Evolutionary conservation across 495 filamentous ascomycete species (phyloP).

Genomic region (Penicillium lagena): DNA sequence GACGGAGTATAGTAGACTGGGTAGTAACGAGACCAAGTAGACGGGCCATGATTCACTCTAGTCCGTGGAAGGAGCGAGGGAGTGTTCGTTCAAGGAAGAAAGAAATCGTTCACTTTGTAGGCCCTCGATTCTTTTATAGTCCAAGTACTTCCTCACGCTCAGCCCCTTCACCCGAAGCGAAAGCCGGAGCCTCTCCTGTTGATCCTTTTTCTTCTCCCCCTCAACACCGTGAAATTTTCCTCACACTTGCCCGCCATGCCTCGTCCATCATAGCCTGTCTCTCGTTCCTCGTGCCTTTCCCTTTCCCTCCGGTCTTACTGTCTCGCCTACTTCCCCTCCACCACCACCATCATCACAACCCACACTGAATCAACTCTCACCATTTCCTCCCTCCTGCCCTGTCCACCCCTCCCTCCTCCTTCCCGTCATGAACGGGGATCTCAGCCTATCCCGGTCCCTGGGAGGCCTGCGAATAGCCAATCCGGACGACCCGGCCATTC

Average conservation of each 20-base stretch:
- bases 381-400: constrained; percentile 7
- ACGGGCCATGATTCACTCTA: too few species aligned
- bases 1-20: too few species aligned
- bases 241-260: too few species aligned
- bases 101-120: too few species aligned
- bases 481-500: constrained; percentile 73
- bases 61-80: too few species aligned
- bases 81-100: too few species aligned
- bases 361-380: constrained; percentile 4
- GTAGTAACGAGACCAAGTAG: too few species aligned
- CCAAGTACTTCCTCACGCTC: constrained; percentile 5
- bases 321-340: constrained; percentile 13
- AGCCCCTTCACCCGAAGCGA: constrained; percentile 17
- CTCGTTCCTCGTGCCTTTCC: constrained; percentile 4
- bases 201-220: constrained; percentile 11
- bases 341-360: too few species aligned
- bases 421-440: constrained; percentile 73
- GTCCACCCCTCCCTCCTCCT: neutral
- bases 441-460: constrained; percentile 87
- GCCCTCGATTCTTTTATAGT: too few species aligned
- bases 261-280: neutral
- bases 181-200: constrained; percentile 12
- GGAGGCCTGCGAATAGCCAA: constrained; percentile 97
- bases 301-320: constrained; percentile 13
- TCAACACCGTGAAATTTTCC: neutral